These are phyloP conservation scores for Kandelia obovata DNA, from an alignment of 345 rosid species.

Conservation along the genomic window DNA sequence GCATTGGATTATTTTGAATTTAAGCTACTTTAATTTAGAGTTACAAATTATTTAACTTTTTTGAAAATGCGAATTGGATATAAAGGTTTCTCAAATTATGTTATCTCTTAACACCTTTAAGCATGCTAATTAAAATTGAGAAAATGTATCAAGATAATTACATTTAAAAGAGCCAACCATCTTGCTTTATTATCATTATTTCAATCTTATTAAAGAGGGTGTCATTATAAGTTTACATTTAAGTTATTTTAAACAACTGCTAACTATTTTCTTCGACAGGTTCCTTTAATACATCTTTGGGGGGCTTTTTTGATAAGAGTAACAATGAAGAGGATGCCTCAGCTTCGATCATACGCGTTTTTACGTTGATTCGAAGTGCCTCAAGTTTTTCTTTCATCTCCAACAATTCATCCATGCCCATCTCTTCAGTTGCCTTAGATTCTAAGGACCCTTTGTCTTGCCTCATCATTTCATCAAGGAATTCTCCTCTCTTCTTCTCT, in stretches of 20 bases:
- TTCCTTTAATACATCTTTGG: not conserved
- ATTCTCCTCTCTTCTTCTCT: conserved; percentile 17
- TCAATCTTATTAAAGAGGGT: too few relatives aligned
- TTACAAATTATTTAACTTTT: too few relatives aligned
- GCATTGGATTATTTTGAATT: too few relatives aligned
- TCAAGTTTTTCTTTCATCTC: conserved; percentile 6
- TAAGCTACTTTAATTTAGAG: too few relatives aligned
- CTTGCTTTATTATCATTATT: too few relatives aligned
- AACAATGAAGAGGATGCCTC: conserved; percentile 20
- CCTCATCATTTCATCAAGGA: conserved; percentile 2
- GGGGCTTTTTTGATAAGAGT: not conserved
- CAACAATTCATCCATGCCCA: conserved; percentile 6
- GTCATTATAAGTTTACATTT: not conserved
- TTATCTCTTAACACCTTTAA: too few relatives aligned
- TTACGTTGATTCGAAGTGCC: not conserved
- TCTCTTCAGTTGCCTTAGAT: not conserved
- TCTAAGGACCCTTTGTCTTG: not conserved
- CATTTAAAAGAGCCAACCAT: too few relatives aligned
- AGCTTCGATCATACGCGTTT: not conserved
- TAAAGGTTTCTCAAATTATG: too few relatives aligned
- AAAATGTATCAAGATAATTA: too few relatives aligned
- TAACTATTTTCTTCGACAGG: not conserved
- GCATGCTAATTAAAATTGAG: too few relatives aligned
- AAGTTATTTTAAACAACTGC: not conserved
- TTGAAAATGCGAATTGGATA: too few relatives aligned